These are phyloP conservation scores for Beauveria caledonica DNA, from an alignment of 2,329 filamentous ascomycete species.

Conservation along the genomic window DNA sequence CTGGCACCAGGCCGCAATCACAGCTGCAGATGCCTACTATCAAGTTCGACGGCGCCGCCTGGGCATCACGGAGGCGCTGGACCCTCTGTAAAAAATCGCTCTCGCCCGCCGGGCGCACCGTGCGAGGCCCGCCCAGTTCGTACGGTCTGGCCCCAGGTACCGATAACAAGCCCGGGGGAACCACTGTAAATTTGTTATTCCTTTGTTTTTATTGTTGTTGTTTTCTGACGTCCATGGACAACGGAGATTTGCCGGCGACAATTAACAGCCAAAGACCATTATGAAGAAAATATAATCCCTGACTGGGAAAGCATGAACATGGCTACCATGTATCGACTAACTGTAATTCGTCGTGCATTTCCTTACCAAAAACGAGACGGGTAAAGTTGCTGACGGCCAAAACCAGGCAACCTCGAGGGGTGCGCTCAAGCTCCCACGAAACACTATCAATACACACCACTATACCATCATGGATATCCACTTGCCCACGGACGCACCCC, in stretches of 20 bases:
- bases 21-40: no score
- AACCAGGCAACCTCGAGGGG: background rate
- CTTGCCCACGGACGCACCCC: background rate
- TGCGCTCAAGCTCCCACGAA: background rate
- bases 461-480: background rate
- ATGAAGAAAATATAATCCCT: background rate
- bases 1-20: background rate
- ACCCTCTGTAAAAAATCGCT: constrained; percentile 6
- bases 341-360: background rate
- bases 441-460: background rate
- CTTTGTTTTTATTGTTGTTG: background rate
- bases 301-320: background rate
- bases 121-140: constrained; percentile 5
- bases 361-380: background rate
- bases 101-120: constrained; percentile 1
- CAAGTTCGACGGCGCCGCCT: background rate
- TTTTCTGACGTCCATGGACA: background rate
- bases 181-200: background rate
- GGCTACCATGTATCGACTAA: background rate
- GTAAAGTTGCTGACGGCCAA: background rate
- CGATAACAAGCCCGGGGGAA: background rate
- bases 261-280: background rate
- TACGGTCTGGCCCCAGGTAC: background rate
- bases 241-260: background rate
- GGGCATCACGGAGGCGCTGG: background rate